These are phyloP conservation scores for Phialocephala sp. DNA, from an alignment of 2,329 filamentous ascomycete genomes.

Conservation along the genomic window DNA sequence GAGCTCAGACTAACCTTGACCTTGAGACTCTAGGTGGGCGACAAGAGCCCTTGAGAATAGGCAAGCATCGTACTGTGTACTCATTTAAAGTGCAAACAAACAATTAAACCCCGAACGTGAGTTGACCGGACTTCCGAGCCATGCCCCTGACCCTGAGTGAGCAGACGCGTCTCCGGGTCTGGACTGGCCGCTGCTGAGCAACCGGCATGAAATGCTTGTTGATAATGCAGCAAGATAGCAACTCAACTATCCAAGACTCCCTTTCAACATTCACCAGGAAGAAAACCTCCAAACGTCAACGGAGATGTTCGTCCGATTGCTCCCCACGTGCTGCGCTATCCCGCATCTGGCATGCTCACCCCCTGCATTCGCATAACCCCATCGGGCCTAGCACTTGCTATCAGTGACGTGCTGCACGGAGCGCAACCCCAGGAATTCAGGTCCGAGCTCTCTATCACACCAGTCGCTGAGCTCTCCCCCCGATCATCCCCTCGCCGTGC, in stretches of 20 bases:
- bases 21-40: too few species aligned
- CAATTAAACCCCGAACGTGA: background rate
- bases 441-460: slow-evolving; percentile 15
- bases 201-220: slow-evolving; percentile 4
- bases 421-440: slow-evolving; percentile 17
- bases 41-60: background rate
- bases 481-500: background rate
- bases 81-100: background rate
- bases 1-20: background rate
- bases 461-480: slow-evolving; percentile 8
- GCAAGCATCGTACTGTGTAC: background rate
- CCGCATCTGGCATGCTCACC: slow-evolving; percentile 3
- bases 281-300: background rate
- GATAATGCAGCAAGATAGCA: background rate
- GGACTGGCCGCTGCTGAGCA: background rate
- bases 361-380: slow-evolving; percentile 4
- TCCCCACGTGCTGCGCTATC: slow-evolving; percentile 17
- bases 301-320: slow-evolving; percentile 5
- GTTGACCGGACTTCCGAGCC: slow-evolving; percentile 2
- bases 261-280: background rate
- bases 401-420: slow-evolving; percentile 10
- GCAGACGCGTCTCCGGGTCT: background rate
- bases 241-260: background rate
- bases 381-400: background rate
- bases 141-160: background rate